Evolutionary conservation across 352 stramenopile genomes (phyloP).

Genomic region (Blastocystis sp.): DNA sequence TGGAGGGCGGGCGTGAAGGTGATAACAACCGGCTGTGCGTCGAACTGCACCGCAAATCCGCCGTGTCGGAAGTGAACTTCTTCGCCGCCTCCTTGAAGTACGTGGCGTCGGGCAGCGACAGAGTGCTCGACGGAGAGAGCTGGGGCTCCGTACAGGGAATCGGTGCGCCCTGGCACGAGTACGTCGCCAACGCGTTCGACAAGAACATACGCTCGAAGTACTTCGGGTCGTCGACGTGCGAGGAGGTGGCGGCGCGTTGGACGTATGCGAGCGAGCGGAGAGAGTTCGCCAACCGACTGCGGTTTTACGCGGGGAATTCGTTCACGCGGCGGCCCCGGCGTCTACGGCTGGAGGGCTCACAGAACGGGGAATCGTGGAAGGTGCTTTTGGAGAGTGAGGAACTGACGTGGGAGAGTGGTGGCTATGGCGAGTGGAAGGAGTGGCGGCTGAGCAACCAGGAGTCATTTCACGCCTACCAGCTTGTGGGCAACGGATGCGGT

Average conservation of each 20-base stretch:
- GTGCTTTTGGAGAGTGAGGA: neutral
- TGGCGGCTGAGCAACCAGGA: constrained; percentile 13
- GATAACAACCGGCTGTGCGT: constrained; percentile 56
- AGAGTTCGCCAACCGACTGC: constrained; percentile 50
- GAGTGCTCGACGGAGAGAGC: constrained; percentile 28
- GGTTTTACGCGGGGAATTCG: constrained; percentile 41
- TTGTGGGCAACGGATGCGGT: constrained; percentile 6
- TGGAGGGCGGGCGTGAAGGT: neutral
- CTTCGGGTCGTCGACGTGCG: constrained; percentile 12
- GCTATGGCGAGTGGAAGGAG: constrained; percentile 44
- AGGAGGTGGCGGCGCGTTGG: constrained; percentile 22
- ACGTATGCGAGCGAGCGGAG: constrained; percentile 38
- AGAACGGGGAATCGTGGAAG: neutral
- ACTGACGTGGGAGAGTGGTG: neutral
- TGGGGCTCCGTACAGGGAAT: constrained; percentile 13
- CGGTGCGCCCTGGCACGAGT: constrained; percentile 34
- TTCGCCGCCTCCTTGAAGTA: constrained; percentile 47
- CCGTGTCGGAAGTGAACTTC: neutral
- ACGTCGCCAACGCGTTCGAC: constrained; percentile 62
- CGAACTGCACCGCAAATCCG: constrained; percentile 5
- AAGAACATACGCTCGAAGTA: constrained; percentile 35
- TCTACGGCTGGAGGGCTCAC: neutral
- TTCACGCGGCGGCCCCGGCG: neutral
- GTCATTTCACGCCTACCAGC: constrained; percentile 5
- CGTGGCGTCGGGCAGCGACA: neutral